phyloP scores from a whole-genome alignment of 2,329 filamentous ascomycete species.

The Claviceps sp. region DNA sequence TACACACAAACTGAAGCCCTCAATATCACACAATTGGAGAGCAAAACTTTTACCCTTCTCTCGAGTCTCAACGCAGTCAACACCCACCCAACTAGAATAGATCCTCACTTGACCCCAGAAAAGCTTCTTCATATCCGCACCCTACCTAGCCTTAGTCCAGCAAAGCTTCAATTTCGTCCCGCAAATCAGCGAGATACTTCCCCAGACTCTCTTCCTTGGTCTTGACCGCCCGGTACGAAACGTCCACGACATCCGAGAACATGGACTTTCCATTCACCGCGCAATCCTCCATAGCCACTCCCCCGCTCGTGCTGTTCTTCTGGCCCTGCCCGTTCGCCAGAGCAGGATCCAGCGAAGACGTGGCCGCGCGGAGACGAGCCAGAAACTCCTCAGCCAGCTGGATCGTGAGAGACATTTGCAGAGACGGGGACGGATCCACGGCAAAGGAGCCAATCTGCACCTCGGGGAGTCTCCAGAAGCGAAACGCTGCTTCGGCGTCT shows the following conservation, averaged over 20 bases:
- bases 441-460: conserved; percentile 27
- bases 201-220: conserved; percentile 21
- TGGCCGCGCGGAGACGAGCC: conserved; percentile 19
- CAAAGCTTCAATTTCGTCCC: conserved; percentile 20
- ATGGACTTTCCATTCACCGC: conserved; percentile 13
- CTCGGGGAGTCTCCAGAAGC: conserved; percentile 26
- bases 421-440: conserved; percentile 24
- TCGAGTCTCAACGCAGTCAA: too few species aligned
- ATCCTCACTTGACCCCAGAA: too few species aligned
- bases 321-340: conserved; percentile 7
- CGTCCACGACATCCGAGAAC: conserved; percentile 20
- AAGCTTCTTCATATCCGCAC: background rate
- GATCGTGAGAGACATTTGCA: conserved; percentile 29
- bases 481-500: conserved; percentile 16
- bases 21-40: too few species aligned
- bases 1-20: too few species aligned
- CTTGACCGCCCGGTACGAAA: conserved; percentile 18
- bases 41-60: too few species aligned
- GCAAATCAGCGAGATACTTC: conserved; percentile 19
- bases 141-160: conserved; percentile 10
- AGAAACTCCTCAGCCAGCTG: conserved; percentile 29
- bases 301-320: background rate
- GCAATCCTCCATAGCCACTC: conserved; percentile 2
- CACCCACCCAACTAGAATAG: too few species aligned
- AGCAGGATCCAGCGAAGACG: conserved; percentile 15